Evolutionary conservation across 805 yeast species (phyloP).

Genomic region (Wickerhamomyces subpelliculosus): DNA sequence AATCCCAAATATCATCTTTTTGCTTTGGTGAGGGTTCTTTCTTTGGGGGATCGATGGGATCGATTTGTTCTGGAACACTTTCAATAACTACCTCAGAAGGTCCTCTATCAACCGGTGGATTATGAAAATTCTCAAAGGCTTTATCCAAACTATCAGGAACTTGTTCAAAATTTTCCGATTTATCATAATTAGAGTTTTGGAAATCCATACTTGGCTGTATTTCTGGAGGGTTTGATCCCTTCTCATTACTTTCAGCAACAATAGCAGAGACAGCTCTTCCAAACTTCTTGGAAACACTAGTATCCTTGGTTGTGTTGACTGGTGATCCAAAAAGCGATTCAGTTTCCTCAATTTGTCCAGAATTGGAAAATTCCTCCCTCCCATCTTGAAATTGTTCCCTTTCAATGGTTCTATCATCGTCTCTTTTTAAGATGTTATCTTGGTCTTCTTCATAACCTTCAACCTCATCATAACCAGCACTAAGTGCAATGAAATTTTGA

Average conservation of each 20-base stretch:
- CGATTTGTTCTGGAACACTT: background rate
- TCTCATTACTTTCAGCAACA: conserved; percentile 8
- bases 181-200: background rate
- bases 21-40: background rate
- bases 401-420: too few species aligned
- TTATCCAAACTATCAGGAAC: conserved; percentile 8
- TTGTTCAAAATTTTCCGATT: background rate
- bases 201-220: background rate
- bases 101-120: background rate
- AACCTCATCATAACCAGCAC: conserved; percentile 3
- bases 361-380: background rate
- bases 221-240: background rate
- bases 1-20: conserved; percentile 19
- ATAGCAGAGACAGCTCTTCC: conserved; percentile 10
- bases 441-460: conserved; percentile 3
- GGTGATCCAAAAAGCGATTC: conserved; percentile 11
- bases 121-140: conserved; percentile 1
- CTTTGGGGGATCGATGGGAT: too few species aligned
- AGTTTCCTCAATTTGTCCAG: conserved; percentile 7
- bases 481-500: conserved; percentile 19
- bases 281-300: conserved; percentile 9
- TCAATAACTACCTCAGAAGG: background rate
- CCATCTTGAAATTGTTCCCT: conserved; percentile 4
- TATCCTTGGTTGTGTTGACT: conserved; percentile 14
- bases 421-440: background rate